Conservation (phyloP, 2,329 filamentous ascomycete species). For the Xylaria sp. region DNA sequence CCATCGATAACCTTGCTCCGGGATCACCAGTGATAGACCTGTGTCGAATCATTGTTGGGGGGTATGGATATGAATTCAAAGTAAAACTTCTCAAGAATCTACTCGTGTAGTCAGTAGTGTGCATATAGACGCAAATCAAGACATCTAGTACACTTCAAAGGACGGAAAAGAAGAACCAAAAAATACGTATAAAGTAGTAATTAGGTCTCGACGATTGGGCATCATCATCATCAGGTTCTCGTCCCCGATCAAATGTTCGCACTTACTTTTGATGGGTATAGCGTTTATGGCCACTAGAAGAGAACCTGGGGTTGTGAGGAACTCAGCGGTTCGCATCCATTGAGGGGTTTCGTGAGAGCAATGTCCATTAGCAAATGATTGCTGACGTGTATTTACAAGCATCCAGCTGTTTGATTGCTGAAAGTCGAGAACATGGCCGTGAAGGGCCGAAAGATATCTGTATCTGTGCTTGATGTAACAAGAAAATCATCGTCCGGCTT, state of each 20-base stretch:
- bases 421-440: neutral
- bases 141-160: neutral
- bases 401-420: neutral
- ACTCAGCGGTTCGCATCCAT: neutral
- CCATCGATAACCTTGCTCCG: neutral
- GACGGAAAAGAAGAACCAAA: neutral
- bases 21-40: neutral
- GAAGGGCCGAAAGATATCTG: neutral
- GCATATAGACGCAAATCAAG: neutral
- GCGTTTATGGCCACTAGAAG: neutral
- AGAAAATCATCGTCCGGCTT: neutral
- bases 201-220: neutral
- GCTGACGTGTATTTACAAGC: conserved; percentile 3
- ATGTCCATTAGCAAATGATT: conserved; percentile 7
- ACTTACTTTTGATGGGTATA: neutral
- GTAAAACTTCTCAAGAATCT: neutral
- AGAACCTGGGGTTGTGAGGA: neutral
- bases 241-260: neutral
- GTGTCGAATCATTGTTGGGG: neutral
- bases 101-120: neutral
- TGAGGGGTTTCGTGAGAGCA: neutral
- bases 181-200: neutral
- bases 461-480: neutral
- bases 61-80: neutral
- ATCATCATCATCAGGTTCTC: neutral